Evolutionary conservation across 2,329 filamentous ascomycete species (phyloP), one percentile per base, ranked within the genome.

Genomic region (Colletotrichum ledebouriae): DNA sequence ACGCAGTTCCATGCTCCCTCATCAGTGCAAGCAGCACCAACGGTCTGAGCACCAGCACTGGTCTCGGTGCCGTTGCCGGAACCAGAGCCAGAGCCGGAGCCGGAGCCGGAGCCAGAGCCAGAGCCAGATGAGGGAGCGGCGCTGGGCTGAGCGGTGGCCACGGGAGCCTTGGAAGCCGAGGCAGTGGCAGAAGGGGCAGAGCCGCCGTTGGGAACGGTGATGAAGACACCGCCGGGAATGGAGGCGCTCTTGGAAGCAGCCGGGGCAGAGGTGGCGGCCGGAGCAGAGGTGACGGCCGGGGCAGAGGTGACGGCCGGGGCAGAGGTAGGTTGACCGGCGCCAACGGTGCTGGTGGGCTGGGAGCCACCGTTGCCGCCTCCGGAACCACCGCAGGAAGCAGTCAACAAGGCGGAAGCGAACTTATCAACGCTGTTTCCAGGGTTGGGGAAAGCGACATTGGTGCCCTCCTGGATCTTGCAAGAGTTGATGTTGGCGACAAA

Each of bases 401-500:
- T 22, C 15, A 10, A 13, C n/a, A 33, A 50, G 53, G n/a, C 39
- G 6, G 25, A 12, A 17, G 44, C 62, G 20, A 60, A 65, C 4
- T 6, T 17, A 17, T 63, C 64, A 3, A 63, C 59, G 5, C 42
- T 29, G 0, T 17, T 47, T 1, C 65, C 65, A 3, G 65, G 1
- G 55, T 62, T 69, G 47, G 59, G 44, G 65, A 39, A 22, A 2
- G 15, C n/a, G 6, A 47, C n/a, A 9, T 47, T 11, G 15, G 15
- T 22, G 44, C 76, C 75, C 44, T 89, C 86, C 0, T 73, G 74
- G 12, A 89, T 91, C 0, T 58, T 75, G 79, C 91, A 94, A 15
- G 20, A 7, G 37, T 72, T 78, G 68, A 94, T 81, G 79, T 96
- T 97, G 73, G 92, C 90, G 1, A 90, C 85, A 61, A 94, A 90